Base-by-base conservation (phyloP, 2,329 filamentous ascomycete genomes). In the Diaporthe sp. region DNA sequence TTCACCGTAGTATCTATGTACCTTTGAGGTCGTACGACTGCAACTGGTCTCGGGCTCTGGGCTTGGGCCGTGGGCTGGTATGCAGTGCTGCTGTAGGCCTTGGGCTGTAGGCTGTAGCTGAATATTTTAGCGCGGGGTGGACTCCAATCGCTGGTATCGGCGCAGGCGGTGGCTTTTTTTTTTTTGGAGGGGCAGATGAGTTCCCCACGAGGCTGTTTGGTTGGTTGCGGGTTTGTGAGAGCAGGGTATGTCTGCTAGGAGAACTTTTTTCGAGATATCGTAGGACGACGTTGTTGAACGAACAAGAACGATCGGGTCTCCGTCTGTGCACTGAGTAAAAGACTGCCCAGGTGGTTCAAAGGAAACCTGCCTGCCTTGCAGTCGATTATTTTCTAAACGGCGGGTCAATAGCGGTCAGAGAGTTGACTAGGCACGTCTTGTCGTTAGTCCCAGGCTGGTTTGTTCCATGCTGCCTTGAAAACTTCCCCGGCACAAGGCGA, bases 121-220 rank as follows among this genome's bases (percentile, higher is more conserved):
- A 46, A 65, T 71, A 49, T 44, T 61, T 75, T 75, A 77, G 75
- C 75, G 75, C 62, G 75, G 75, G 75, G 75, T 61, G n/a, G 49
- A 70, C 65, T 71, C 60, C 55, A 61, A 76, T 60, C 25, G 31
- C 39, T 62, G 51, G 22, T 58, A 34, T 46, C 53, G 42, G 74
- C 58, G 46, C 51, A 49, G 46, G 25, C 70, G 5, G 37, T 42
- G 34, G 31, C 67, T 57, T 49, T 31, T n/a, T 44, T 74, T 65
- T 51, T 61, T 53, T 57, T 67, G 72, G 58, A 55, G 72, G 39
- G 72, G 60, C 72, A 68, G 60, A 39, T 10, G 37, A 39, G 44
- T 61, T 39, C 58, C 74, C 51, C 70, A 73, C 74, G 42, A 73
- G 70, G 70, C 39, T 31, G 28, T 28, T 39, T 70, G 74, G 70